Evolutionary conservation across 2,329 filamentous ascomycete genomes (phyloP).

Genomic region (Verticillium albo-atrum): DNA sequence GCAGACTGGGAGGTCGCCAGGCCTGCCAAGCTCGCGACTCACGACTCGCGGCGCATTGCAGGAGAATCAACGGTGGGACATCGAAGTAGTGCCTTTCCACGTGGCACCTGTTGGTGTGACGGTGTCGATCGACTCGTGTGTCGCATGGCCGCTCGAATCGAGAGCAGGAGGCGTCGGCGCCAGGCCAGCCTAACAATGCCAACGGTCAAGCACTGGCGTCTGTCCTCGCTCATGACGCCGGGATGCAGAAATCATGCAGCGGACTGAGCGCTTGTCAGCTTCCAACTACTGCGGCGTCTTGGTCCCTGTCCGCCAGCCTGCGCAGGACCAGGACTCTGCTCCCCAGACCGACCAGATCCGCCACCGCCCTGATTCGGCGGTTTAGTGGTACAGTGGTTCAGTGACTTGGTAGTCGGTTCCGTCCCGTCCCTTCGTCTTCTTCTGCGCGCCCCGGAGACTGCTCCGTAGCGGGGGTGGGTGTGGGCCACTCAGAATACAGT

Average conservation of each 20-base stretch:
- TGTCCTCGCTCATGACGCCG: not conserved
- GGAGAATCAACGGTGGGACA: not conserved
- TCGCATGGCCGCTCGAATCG: not conserved
- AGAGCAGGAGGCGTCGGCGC: not conserved
- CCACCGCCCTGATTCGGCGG: not conserved
- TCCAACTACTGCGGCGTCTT: no score
- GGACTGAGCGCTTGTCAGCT: not conserved
- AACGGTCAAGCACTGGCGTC: not conserved
- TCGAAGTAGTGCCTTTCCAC: not conserved
- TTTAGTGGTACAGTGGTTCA: not conserved
- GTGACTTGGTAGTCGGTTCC: not conserved
- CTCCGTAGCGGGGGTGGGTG: not conserved
- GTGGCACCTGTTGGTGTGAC: not conserved
- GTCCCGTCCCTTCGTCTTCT: not conserved
- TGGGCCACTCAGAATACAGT: not conserved
- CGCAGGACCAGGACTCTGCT: not conserved
- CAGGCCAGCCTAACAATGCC: not conserved
- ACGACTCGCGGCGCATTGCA: not conserved
- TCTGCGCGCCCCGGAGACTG: not conserved
- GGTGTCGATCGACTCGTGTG: not conserved
- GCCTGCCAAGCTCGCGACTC: not conserved
- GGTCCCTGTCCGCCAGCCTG: not conserved
- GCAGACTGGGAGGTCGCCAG: no score
- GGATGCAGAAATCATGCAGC: no score
- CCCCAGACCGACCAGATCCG: not conserved